phyloP scores from a whole-genome alignment of 306 rosid genomes.

The Sicyos edulis region DNA sequence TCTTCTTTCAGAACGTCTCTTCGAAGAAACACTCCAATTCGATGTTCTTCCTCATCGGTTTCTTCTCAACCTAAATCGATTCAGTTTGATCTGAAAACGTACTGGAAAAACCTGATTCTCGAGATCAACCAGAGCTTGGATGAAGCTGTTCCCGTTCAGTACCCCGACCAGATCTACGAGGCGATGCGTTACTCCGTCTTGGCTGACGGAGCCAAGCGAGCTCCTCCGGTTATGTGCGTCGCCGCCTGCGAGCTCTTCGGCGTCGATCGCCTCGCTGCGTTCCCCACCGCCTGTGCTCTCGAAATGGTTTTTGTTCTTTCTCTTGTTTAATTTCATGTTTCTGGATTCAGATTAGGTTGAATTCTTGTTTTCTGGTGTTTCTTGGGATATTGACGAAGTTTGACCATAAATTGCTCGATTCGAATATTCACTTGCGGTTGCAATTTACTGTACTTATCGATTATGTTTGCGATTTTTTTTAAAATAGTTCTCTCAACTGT shows the following conservation, averaged over 20 bases:
- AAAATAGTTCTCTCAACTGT: not conserved
- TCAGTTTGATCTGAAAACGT: conserved; percentile 69
- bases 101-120: conserved; percentile 58
- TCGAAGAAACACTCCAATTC: not conserved
- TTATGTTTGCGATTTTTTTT: not conserved
- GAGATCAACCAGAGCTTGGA: conserved; percentile 73
- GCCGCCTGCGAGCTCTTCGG: conserved; percentile 86
- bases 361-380: not conserved
- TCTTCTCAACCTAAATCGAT: conserved; percentile 31
- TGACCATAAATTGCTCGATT: not conserved
- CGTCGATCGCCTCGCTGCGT: conserved; percentile 68
- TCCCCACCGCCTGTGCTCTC: conserved; percentile 93
- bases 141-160: conserved; percentile 64
- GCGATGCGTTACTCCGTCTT: conserved; percentile 84
- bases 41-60: not conserved
- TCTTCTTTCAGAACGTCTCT: not conserved
- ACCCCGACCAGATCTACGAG: conserved; percentile 70
- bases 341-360: not conserved
- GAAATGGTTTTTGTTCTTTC: conserved; percentile 59
- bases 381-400: not conserved
- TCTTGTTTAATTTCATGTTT: not conserved
- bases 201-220: conserved; percentile 73
- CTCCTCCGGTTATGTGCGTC: conserved; percentile 94
- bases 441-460: not conserved
- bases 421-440: not conserved